Conservation (phyloP, 345 rosid species). For the Erysimum cheiranthoides region DNA sequence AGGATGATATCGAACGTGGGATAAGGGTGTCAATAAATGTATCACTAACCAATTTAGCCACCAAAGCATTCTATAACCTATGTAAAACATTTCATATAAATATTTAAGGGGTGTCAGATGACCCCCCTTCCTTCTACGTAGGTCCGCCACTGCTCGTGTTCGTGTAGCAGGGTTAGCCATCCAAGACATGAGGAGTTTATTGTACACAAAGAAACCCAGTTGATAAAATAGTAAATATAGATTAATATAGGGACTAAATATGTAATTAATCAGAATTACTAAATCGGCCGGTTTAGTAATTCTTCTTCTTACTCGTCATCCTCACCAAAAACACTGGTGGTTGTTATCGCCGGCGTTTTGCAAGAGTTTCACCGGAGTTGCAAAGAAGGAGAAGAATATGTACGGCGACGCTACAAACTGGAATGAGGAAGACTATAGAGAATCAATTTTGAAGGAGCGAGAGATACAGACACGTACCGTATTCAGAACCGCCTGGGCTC, state of each 20-base stretch:
- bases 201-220: background rate
- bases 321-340: constrained; percentile 5
- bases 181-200: background rate
- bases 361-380: background rate
- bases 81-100: no score
- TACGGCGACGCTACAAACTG: constrained; percentile 77
- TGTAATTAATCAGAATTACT: background rate
- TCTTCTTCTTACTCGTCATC: background rate
- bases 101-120: no score
- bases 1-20: no score
- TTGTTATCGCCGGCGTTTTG: constrained; percentile 30
- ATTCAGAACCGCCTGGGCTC: constrained; percentile 82
- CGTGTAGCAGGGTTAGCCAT: no score
- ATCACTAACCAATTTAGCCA: no score
- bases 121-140: no score
- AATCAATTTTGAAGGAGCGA: constrained; percentile 68
- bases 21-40: no score
- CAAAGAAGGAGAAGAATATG: constrained; percentile 42
- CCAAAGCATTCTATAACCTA: no score
- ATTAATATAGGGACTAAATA: background rate
- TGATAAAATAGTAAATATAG: background rate
- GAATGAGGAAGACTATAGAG: constrained; percentile 79
- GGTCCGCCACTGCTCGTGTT: no score
- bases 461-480: constrained; percentile 72
- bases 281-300: constrained; percentile 8